A percentile compares a stretch with the other conserved stretches of the same genome.
These are phyloP conservation scores for Tephrocybe sp. DNA, from an alignment of 768 basidiomycete species.

Conservation along the genomic window DNA sequence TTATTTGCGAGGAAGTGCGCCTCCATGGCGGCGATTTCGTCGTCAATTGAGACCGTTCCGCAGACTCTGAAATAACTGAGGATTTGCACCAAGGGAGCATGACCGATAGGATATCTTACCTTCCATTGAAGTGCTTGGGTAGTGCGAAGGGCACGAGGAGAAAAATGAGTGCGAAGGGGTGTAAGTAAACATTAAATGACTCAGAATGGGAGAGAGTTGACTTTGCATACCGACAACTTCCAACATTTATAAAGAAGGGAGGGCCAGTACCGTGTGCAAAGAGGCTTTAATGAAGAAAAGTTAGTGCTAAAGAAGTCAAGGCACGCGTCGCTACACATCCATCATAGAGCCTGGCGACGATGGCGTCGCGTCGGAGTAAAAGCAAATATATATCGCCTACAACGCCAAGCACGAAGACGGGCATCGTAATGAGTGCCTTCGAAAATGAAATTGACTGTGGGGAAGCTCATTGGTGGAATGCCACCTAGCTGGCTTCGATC, in stretches of 20 bases:
- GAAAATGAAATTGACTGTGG: too few species aligned
- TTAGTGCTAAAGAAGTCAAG: too few species aligned
- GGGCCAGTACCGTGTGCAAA: not conserved
- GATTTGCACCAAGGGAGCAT: not conserved
- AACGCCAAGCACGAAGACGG: too few species aligned
- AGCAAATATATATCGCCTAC: too few species aligned
- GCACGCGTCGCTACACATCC: too few species aligned
- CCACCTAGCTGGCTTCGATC: too few species aligned
- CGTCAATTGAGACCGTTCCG: slow-evolving; percentile 37
- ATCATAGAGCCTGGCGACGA: too few species aligned
- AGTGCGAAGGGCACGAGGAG: slow-evolving; percentile 28
- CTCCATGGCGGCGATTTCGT: slow-evolving; percentile 34
- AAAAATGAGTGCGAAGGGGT: slow-evolving; percentile 24
- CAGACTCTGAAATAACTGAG: slow-evolving; percentile 30
- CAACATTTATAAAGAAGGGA: slow-evolving; percentile 5
- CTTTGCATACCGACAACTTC: not conserved
- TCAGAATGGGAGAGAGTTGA: slow-evolving; percentile 12
- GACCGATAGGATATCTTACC: slow-evolving; percentile 5
- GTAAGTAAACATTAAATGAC: slow-evolving; percentile 26
- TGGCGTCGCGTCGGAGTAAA: too few species aligned
- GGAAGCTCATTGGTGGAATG: too few species aligned
- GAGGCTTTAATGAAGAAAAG: too few species aligned
- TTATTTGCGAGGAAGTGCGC: slow-evolving; percentile 42
- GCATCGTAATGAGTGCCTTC: too few species aligned
- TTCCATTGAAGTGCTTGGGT: slow-evolving; percentile 27